Percentiles rank a stretch among this genome's conserved stretches.
These are phyloP conservation scores for Penicillium flavigenum DNA, from an alignment of 495 filamentous ascomycete genomes.

Conservation along the genomic window DNA sequence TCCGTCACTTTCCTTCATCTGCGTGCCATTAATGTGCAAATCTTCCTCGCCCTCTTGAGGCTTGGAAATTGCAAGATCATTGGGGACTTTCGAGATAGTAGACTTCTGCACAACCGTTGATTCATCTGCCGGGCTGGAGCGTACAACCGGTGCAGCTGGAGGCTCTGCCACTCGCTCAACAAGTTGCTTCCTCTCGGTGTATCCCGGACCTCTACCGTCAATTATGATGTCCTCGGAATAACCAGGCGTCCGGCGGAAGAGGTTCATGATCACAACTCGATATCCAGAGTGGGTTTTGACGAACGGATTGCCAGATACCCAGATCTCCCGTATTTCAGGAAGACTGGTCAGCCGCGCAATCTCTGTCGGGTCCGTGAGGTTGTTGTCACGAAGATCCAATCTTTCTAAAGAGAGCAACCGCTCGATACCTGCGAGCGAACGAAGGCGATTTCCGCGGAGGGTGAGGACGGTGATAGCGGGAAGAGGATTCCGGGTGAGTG, in stretches of 20 bases:
- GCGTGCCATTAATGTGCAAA: conserved; percentile 49
- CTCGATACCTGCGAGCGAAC: conserved; percentile 88
- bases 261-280: conserved; percentile 88
- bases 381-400: conserved; percentile 90
- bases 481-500: conserved; percentile 78
- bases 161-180: conserved; percentile 78
- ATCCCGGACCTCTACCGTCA: conserved; percentile 76
- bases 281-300: conserved; percentile 82
- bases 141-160: conserved; percentile 72
- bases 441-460: conserved; percentile 82
- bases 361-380: conserved; percentile 84
- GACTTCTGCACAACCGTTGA: conserved; percentile 63
- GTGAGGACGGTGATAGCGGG: conserved; percentile 94
- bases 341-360: conserved; percentile 85
- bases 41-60: conserved; percentile 54
- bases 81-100: conserved; percentile 16
- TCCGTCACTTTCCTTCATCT: conserved; percentile 32
- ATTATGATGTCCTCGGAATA: conserved; percentile 89
- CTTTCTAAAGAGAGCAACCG: conserved; percentile 83
- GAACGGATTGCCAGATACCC: conserved; percentile 87
- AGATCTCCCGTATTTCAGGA: conserved; percentile 89
- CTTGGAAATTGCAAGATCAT: conserved; percentile 20
- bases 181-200: conserved; percentile 78
- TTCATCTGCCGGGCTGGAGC: conserved; percentile 56
- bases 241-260: conserved; percentile 90